Evolutionary conservation across 805 yeast genomes (phyloP).

Genomic region (Naumovozyma baii): DNA sequence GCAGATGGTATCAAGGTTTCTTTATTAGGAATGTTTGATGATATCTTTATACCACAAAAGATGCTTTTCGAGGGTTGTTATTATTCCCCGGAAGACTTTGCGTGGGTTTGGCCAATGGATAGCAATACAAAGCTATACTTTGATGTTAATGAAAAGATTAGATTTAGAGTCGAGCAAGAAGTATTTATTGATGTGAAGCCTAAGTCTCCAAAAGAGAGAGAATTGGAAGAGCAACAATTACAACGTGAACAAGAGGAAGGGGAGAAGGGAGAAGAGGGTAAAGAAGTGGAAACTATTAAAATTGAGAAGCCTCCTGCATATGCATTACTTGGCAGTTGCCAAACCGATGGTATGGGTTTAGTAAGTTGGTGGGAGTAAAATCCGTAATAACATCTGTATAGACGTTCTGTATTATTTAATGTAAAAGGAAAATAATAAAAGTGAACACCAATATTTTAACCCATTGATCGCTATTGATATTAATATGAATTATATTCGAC

Average conservation of each 20-base stretch:
- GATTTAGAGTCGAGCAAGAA: constrained; percentile 87
- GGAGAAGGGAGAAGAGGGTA: not conserved
- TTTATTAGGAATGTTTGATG: constrained; percentile 76
- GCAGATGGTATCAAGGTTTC: constrained; percentile 71
- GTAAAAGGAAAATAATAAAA: too few species aligned
- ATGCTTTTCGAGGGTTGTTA: constrained; percentile 70
- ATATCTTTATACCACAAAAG: constrained; percentile 77
- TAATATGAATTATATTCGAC: too few species aligned
- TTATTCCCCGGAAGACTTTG: constrained; percentile 65
- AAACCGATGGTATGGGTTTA: constrained; percentile 93
- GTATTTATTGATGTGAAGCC: constrained; percentile 79
- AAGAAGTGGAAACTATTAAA: constrained; percentile 19
- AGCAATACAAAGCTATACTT: constrained; percentile 69
- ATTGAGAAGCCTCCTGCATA: constrained; percentile 59
- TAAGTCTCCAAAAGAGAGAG: constrained; percentile 49
- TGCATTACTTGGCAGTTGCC: constrained; percentile 81
- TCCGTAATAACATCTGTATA: too few species aligned
- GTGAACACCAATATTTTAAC: too few species aligned
- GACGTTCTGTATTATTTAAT: not conserved
- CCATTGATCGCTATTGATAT: too few species aligned
- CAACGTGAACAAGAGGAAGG: constrained; percentile 3
- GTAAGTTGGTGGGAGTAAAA: constrained; percentile 88
- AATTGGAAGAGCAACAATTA: constrained; percentile 26
- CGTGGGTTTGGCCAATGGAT: constrained; percentile 86
- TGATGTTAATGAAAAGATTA: constrained; percentile 83